These are phyloP conservation scores for Picochlorum sp. DNA, from an alignment of 139 green algal species.

Conservation along the genomic window DNA sequence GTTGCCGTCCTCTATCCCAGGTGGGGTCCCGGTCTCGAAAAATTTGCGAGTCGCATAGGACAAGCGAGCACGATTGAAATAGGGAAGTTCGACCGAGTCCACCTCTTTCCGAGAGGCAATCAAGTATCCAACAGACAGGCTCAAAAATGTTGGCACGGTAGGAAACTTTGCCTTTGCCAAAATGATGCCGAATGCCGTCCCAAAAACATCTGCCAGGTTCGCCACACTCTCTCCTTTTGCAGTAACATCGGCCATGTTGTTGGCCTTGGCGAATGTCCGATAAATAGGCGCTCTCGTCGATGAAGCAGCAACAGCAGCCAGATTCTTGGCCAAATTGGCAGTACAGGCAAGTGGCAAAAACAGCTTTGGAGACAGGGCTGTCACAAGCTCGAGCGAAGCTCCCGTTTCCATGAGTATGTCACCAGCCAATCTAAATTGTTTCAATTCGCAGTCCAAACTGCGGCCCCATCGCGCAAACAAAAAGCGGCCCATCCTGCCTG, in stretches of 20 bases:
- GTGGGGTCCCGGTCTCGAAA: slow-evolving; percentile 34
- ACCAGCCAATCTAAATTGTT: slow-evolving; percentile 76
- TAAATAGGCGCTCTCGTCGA: slow-evolving; percentile 80
- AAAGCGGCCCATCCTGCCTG: slow-evolving; percentile 72
- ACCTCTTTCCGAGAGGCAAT: slow-evolving; percentile 55
- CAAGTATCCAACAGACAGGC: slow-evolving; percentile 55
- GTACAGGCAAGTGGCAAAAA: slow-evolving; percentile 82
- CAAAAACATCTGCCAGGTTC: slow-evolving; percentile 79
- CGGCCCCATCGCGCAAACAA: slow-evolving; percentile 78
- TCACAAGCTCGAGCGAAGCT: slow-evolving; percentile 69
- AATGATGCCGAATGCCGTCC: slow-evolving; percentile 56
- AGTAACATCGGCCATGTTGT: slow-evolving; percentile 73
- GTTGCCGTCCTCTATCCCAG: slow-evolving; percentile 58
- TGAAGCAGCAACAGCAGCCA: slow-evolving; percentile 59
- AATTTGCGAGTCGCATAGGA: slow-evolving; percentile 26
- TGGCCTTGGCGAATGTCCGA: slow-evolving; percentile 65
- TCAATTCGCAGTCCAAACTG: slow-evolving; percentile 79
- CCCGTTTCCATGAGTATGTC: slow-evolving; percentile 51
- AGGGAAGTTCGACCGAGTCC: slow-evolving; percentile 67
- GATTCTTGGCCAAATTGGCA: slow-evolving; percentile 76
- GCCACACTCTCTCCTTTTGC: slow-evolving; percentile 73
- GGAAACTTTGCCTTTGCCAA: slow-evolving; percentile 38
- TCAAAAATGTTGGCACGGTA: slow-evolving; percentile 52
- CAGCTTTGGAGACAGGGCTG: slow-evolving; percentile 41
- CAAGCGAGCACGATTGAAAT: slow-evolving; percentile 73